Base-by-base conservation (phyloP, 108 stramenopile genomes). In the Cyclotella choctawhatcheeana region DNA sequence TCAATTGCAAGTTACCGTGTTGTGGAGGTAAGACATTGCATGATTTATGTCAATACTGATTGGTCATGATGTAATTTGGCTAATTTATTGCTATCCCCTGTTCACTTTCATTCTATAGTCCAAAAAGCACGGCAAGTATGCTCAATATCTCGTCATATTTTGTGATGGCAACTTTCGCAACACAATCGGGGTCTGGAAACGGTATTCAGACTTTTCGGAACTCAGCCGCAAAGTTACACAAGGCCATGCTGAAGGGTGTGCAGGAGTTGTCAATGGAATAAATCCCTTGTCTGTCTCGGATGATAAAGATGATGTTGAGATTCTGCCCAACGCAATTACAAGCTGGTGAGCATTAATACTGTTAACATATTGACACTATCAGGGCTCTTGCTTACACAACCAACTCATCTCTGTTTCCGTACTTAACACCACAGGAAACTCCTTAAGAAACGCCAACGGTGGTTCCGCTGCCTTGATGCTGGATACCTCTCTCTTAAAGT, bases 401-500 rank as follows among this genome's bases (percentile, higher is more conserved):
- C n/a, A n/a, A n/a, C n/a, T n/a, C n/a, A 64, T 55, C 48, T 20
- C 22, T 44, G 50, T 6, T 27, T 48, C 45, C 44, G 60, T 29
- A 25, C 3, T 3, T 37, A 17, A 24, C 37, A 40, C 37, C n/a
- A 21, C 53, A 74, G 73, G 97, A 78, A 81, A 44, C 71, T 97
- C 22, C 66, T 98, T 17, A 88, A 95, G 55, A 93, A 94, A 47
- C 84, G 95, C 26, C 89, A 97, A 70, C 79, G 94, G 1, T 97
- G 96, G 97, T 98, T 85, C 77, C 78, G 96, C 18, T 96, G 97
- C 56, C 81, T 97, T 44, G 97, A 98, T 74, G 84, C 91, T 31
- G 95, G 95, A 20, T 98, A 98, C 69, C 80, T 98, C 17, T 80
- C 85, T 8, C 86, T 98, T 47, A 98, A 98, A 80, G 93, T 91